Evolutionary conservation across 306 rosid genomes (phyloP).

Genomic region (Vigna trinervia): DNA sequence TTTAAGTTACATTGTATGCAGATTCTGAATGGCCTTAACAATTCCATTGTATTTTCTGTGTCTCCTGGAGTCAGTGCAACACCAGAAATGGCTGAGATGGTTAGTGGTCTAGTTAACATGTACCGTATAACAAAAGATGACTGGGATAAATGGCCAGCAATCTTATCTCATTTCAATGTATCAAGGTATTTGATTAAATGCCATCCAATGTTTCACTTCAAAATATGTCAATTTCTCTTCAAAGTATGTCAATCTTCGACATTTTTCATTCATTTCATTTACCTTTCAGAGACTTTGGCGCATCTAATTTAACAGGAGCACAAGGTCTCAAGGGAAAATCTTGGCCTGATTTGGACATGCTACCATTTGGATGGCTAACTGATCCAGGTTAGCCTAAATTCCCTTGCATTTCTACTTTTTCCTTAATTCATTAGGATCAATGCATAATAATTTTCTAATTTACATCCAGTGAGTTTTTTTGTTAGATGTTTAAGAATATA

Average conservation of each 20-base stretch:
- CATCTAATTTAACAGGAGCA: constrained; percentile 63
- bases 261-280: not conserved
- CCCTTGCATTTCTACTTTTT: not conserved
- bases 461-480: constrained; percentile 19
- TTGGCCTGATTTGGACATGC: constrained; percentile 89
- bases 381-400: constrained; percentile 59
- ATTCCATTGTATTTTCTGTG: constrained; percentile 57
- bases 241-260: not conserved
- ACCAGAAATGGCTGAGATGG: constrained; percentile 60
- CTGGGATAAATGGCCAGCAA: constrained; percentile 76
- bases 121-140: constrained; percentile 82
- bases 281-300: constrained; percentile 62
- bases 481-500: constrained; percentile 4
- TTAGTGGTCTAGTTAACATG: constrained; percentile 61
- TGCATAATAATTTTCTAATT: not conserved
- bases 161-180: constrained; percentile 63
- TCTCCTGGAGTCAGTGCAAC: constrained; percentile 81
- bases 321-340: constrained; percentile 68
- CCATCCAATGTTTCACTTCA: constrained; percentile 3
- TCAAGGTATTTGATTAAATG: constrained; percentile 54
- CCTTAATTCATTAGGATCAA: not conserved
- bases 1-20: constrained; percentile 32
- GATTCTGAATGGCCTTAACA: constrained; percentile 62
- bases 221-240: not conserved
- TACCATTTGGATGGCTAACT: constrained; percentile 80